Evolutionary conservation across 805 yeast genomes (phyloP).

Genomic region (Teunomyces cretensis): DNA sequence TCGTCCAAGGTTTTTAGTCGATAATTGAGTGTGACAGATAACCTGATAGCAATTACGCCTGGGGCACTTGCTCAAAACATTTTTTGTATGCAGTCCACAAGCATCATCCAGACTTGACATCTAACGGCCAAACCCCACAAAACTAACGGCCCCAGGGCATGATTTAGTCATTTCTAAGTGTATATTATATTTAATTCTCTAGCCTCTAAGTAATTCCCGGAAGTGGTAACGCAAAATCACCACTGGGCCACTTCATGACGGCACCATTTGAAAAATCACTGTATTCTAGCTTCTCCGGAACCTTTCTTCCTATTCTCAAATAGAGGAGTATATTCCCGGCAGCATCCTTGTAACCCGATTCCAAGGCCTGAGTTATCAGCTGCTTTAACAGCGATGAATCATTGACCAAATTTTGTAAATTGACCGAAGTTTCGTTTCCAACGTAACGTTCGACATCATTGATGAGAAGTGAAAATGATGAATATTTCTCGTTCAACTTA

Average conservation of each 20-base stretch:
- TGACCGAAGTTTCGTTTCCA: slow-evolving; percentile 49
- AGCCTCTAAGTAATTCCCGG: slow-evolving; percentile 50
- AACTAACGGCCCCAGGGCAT: too few relatives aligned
- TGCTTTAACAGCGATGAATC: slow-evolving; percentile 21
- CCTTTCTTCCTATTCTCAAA: slow-evolving; percentile 56
- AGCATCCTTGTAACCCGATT: slow-evolving; percentile 18
- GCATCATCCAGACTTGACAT: neutral
- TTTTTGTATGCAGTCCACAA: neutral
- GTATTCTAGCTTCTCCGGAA: slow-evolving; percentile 34
- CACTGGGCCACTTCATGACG: slow-evolving; percentile 56
- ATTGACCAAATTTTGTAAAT: slow-evolving; percentile 23
- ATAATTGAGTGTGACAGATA: neutral
- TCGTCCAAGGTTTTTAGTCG: neutral
- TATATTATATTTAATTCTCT: neutral
- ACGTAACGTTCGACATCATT: slow-evolving; percentile 79
- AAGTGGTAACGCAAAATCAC: slow-evolving; percentile 49
- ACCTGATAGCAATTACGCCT: neutral
- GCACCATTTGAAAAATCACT: slow-evolving; percentile 73
- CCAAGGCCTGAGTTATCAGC: slow-evolving; percentile 31
- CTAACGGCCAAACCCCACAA: neutral
- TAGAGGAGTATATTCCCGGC: slow-evolving; percentile 43
- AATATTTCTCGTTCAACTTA: slow-evolving; percentile 27
- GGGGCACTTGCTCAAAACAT: neutral
- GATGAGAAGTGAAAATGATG: slow-evolving; percentile 63
- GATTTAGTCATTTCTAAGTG: neutral